Conservation (phyloP, 2,329 filamentous ascomycete species). For the Blastomyces gilchristii region DNA sequence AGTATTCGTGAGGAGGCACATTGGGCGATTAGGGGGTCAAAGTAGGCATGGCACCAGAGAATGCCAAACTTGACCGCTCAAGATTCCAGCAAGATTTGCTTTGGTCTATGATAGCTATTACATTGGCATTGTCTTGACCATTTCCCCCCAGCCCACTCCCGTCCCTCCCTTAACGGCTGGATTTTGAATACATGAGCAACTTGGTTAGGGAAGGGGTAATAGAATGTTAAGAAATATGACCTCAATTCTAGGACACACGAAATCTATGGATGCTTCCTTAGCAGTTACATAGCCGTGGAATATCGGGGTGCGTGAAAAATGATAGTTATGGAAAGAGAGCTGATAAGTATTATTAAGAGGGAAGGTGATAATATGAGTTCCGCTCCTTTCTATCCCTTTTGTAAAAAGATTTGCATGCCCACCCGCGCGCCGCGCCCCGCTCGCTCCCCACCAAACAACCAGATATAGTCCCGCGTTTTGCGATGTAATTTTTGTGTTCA, state of each 20-base stretch:
- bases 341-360: neutral
- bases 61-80: too few relatives aligned
- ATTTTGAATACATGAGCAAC: neutral
- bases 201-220: neutral
- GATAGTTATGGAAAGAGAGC: too few relatives aligned
- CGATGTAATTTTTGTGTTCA: conserved; percentile 35
- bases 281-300: neutral
- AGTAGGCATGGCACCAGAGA: too few relatives aligned
- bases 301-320: too few relatives aligned
- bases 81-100: neutral
- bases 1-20: neutral
- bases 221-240: neutral
- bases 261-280: neutral
- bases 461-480: too few relatives aligned
- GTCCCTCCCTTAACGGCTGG: neutral
- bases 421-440: too few relatives aligned
- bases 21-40: too few relatives aligned
- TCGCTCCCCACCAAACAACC: too few relatives aligned
- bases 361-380: neutral
- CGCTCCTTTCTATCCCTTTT: neutral
- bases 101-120: neutral
- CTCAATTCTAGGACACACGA: neutral
- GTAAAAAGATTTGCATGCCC: neutral
- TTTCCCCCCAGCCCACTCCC: too few relatives aligned
- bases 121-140: too few relatives aligned